phyloP scores from a whole-genome alignment of 2,329 filamentous ascomycete genomes.

The Ophiostoma quercus region DNA sequence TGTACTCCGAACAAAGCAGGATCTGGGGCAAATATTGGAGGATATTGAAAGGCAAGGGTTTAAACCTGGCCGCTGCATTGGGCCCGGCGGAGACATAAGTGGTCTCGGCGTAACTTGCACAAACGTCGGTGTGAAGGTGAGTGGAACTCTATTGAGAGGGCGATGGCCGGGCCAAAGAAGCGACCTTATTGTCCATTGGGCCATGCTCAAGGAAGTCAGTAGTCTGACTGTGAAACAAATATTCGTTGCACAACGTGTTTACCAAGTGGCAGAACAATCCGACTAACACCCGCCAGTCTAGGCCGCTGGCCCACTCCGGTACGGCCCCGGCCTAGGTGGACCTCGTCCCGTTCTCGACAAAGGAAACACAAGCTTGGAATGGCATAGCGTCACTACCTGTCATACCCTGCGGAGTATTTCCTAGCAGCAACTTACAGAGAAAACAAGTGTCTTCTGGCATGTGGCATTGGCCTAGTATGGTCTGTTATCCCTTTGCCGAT shows the following conservation, averaged over 20 bases:
- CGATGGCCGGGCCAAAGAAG: background rate
- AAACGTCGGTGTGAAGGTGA: background rate
- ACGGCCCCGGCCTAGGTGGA: constrained; percentile 1
- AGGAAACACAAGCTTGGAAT: background rate
- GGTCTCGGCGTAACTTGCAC: background rate
- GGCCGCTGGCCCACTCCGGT: background rate
- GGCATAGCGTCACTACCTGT: background rate
- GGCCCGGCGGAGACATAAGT: background rate
- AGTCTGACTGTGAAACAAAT: background rate
- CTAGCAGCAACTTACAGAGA: background rate
- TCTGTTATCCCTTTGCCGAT: background rate
- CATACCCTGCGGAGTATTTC: background rate
- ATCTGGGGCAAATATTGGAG: no score
- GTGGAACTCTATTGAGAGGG: background rate
- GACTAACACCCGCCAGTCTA: background rate
- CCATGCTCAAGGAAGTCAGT: background rate
- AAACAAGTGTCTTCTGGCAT: background rate
- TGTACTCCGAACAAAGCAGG: background rate
- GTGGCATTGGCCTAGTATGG: background rate
- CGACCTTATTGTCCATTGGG: background rate
- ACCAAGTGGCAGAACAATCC: background rate
- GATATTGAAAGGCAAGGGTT: no score
- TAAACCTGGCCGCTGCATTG: background rate
- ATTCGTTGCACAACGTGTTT: background rate
- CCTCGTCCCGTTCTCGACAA: background rate